phyloP scores from a whole-genome alignment of 768 basidiomycete species.

The Boletus barrowsii region DNA sequence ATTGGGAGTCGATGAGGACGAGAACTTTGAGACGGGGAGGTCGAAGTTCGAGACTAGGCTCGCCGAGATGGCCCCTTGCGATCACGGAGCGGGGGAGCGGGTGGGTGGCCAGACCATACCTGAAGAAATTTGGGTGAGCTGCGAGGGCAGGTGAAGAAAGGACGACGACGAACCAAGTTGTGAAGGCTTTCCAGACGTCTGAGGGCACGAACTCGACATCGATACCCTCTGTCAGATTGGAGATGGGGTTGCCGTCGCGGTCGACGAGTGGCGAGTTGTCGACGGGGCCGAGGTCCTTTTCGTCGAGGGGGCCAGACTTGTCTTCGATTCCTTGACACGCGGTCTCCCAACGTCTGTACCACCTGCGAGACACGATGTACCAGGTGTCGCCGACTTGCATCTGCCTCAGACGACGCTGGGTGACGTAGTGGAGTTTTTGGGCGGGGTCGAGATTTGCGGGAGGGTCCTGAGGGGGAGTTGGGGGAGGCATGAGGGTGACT shows the following conservation, averaged over 20 bases:
- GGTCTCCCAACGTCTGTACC: conserved; percentile 75
- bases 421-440: conserved; percentile 52
- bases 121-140: conserved; percentile 28
- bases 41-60: conserved; percentile 63
- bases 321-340: conserved; percentile 67
- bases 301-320: conserved; percentile 62
- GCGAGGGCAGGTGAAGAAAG: background rate
- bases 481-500: conserved; percentile 23
- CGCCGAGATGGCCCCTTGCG: conserved; percentile 47
- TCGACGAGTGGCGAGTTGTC: conserved; percentile 70
- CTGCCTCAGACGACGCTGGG: conserved; percentile 40
- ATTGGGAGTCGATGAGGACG: conserved; percentile 34
- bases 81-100: conserved; percentile 69
- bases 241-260: conserved; percentile 42
- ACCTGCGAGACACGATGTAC: conserved; percentile 68
- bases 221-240: conserved; percentile 53
- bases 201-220: conserved; percentile 77
- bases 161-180: conserved; percentile 46
- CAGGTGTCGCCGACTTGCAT: conserved; percentile 71
- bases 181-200: conserved; percentile 66
- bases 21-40: conserved; percentile 65
- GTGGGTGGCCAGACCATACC: conserved; percentile 65
- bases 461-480: conserved; percentile 24
- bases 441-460: conserved; percentile 31
- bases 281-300: conserved; percentile 67